Evolutionary conservation across 2,329 filamentous ascomycete species (phyloP).

Genomic region (Pyrenochaeta sp.): DNA sequence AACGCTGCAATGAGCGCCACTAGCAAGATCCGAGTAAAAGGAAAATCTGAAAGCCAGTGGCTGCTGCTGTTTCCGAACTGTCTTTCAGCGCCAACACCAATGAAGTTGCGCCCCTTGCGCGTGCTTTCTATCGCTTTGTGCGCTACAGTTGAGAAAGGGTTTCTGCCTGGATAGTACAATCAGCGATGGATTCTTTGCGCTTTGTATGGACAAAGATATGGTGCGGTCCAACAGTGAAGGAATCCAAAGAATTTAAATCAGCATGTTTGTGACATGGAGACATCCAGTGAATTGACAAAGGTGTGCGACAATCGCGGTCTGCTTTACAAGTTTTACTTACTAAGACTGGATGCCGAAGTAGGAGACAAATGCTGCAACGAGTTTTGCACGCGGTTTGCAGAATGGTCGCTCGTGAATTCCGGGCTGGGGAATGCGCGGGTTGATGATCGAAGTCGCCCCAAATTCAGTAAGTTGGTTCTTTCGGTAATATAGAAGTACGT

Average conservation of each 20-base stretch:
- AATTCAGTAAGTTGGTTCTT: conserved; percentile 11
- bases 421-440: neutral
- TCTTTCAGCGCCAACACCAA: conserved; percentile 14
- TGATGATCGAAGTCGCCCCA: conserved; percentile 2
- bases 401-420: conserved; percentile 1
- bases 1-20: conserved; percentile 28
- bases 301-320: no score
- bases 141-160: conserved; percentile 13
- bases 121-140: conserved; percentile 20
- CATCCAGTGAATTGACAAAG: no score
- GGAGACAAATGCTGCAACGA: no score
- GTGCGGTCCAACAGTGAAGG: no score
- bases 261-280: no score
- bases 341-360: no score
- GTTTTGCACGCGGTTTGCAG: no score
- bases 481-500: conserved; percentile 26
- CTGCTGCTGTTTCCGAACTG: conserved; percentile 13
- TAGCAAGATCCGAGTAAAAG: conserved; percentile 23
- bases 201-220: no score
- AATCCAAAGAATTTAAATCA: no score
- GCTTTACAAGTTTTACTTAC: no score
- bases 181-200: conserved; percentile 8
- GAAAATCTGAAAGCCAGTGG: conserved; percentile 24
- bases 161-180: conserved; percentile 21
- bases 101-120: conserved; percentile 10